phyloP scores from a whole-genome alignment of 2,329 filamentous ascomycete genomes.

The Fusarium guadeloupense region DNA sequence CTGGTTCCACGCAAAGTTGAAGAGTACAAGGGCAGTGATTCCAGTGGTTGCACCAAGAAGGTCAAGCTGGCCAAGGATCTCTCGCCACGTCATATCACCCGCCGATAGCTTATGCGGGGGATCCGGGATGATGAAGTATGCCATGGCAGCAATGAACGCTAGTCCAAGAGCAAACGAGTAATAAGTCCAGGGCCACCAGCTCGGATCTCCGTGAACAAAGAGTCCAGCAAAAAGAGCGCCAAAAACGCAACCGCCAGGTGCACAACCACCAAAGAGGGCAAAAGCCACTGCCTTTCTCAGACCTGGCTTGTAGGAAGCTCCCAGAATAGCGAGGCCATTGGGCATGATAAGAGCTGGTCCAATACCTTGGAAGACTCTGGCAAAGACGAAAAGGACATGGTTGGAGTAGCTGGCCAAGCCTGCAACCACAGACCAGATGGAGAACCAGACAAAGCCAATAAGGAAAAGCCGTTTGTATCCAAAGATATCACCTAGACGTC shows the following conservation, averaged over 20 bases:
- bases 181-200: constrained; percentile 60
- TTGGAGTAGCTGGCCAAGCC: constrained; percentile 54
- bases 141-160: constrained; percentile 45
- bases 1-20: constrained; percentile 76
- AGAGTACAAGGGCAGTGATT: constrained; percentile 64
- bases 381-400: constrained; percentile 58
- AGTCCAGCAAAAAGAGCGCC: constrained; percentile 54
- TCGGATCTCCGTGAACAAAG: constrained; percentile 47
- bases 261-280: constrained; percentile 57
- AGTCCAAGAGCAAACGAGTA: constrained; percentile 54
- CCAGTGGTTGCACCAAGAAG: constrained; percentile 55
- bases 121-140: constrained; percentile 49
- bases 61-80: constrained; percentile 49
- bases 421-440: constrained; percentile 60
- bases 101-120: constrained; percentile 33
- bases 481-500: constrained; percentile 65
- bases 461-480: constrained; percentile 66
- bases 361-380: constrained; percentile 66
- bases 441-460: constrained; percentile 63
- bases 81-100: constrained; percentile 3
- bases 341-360: constrained; percentile 71
- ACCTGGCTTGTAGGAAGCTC: constrained; percentile 65
- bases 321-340: constrained; percentile 71
- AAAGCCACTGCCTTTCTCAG: constrained; percentile 69
- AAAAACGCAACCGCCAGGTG: constrained; percentile 57